A percentile compares a stretch with the other conserved stretches of the same genome.
Conservation (phyloP, 805 yeast species). For the Lachancea quebecensis region DNA sequence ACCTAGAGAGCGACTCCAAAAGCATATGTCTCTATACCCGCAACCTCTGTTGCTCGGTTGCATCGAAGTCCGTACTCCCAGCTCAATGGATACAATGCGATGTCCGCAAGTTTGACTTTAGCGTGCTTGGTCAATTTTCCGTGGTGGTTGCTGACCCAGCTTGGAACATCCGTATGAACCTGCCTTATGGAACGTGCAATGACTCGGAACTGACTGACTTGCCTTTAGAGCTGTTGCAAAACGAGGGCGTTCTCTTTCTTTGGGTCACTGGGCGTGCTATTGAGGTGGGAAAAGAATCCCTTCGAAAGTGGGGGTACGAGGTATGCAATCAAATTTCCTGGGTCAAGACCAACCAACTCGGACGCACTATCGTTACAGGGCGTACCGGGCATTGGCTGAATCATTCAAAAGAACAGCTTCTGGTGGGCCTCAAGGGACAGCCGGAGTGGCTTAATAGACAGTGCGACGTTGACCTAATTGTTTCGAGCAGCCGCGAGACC, state of each 20-base stretch:
- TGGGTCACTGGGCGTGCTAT: slow-evolving; percentile 97
- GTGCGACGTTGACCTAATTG: slow-evolving; percentile 69
- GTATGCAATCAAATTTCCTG: slow-evolving; percentile 78
- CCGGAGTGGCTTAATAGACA: slow-evolving; percentile 63
- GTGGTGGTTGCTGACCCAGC: slow-evolving; percentile 90
- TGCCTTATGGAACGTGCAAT: slow-evolving; percentile 70
- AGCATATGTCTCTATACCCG: slow-evolving; percentile 28
- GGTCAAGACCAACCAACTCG: slow-evolving; percentile 84
- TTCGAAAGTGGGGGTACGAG: slow-evolving; percentile 75
- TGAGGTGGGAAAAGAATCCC: slow-evolving; percentile 75
- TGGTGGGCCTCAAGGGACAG: slow-evolving; percentile 79
- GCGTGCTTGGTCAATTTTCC: slow-evolving; percentile 68
- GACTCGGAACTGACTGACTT: slow-evolving; percentile 66
- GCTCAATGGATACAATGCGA: slow-evolving; percentile 89
- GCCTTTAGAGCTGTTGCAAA: slow-evolving; percentile 63
- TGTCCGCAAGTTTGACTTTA: slow-evolving; percentile 64
- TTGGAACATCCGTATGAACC: slow-evolving; percentile 92
- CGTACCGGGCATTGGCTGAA: slow-evolving; percentile 96
- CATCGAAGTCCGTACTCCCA: slow-evolving; percentile 36
- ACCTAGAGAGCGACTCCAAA: slow-evolving; percentile 19
- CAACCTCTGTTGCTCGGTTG: slow-evolving; percentile 32
- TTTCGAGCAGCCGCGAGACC: slow-evolving; percentile 80
- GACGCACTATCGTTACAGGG: slow-evolving; percentile 88
- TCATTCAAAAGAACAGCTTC: slow-evolving; percentile 85
- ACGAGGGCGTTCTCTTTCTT: slow-evolving; percentile 73